Evolutionary conservation across 2,329 filamentous ascomycete species (phyloP), one percentile per base, ranked within the genome.

Genomic region (Sarocladium kiliense): DNA sequence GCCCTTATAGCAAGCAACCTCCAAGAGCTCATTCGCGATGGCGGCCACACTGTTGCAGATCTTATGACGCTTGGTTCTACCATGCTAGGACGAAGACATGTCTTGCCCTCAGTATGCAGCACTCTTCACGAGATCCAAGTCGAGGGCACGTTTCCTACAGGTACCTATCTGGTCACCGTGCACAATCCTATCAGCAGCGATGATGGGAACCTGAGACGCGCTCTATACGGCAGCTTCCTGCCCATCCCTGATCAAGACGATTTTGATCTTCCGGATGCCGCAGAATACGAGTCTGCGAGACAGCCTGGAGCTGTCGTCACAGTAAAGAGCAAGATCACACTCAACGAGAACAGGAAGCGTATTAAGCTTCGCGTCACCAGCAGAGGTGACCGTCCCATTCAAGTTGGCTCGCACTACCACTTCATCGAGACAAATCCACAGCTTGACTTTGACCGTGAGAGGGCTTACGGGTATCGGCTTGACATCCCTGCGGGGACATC

Each of bases 11-110:
- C 92, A 59, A 91, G 84, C 68, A 92, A 92, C 70, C 80, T 97
- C 51, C 93, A 97, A 71, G 93, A 97, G 81, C 86, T 97, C 64
- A 95, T 97, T 70, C 92, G 93, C 70, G 93, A 97, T 93, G 93
- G 93, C 68, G 85, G 88, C 62, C 90, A 97, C 74, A 88, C 82
- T 14, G 93, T 97, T 54, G 87, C 92, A 37, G 91, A 96, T 70
- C 89, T 97, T 67, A 97, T 97, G 92, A 77, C 84, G 58, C 82
- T 96, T 60, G 93, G 93, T 63, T 85, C 89, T 64, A 93, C 89
- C 55, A 92, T 97, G 86, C 88, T 97, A 2, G 93, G 93, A 60
- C 88, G 93, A 10, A 88, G 93, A 32, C 93, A 97, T 71, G 93
- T 97, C 58, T 78, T 91, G 42, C 91, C 93, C 21, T 85, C 87